Conservation (phyloP, 202 grass and related monocot genomes). For the Hordeum pubiflorum region DNA sequence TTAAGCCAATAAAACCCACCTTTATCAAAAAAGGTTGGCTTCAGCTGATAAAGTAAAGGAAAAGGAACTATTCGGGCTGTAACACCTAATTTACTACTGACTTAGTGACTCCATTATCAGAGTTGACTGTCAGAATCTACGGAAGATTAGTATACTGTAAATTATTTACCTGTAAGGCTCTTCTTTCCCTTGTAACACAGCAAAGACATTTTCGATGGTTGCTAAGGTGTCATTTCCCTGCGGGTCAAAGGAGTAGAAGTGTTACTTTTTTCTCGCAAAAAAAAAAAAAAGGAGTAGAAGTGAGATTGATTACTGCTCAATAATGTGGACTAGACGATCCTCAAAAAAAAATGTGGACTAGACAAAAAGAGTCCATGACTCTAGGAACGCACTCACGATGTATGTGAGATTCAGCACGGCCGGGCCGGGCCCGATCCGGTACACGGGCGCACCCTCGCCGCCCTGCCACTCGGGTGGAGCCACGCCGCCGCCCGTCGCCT, state of each 20-base stretch:
- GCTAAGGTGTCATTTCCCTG: slow-evolving; percentile 60
- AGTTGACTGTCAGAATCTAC: neutral
- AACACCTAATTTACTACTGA: neutral
- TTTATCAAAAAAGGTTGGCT: too few species aligned
- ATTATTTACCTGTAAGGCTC: slow-evolving; percentile 53
- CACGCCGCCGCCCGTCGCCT: slow-evolving; percentile 38
- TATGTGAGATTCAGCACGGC: slow-evolving; percentile 59
- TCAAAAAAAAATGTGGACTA: neutral
- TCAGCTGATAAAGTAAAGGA: neutral
- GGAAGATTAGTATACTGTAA: neutral
- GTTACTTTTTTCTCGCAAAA: too few species aligned
- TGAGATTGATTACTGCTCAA: too few species aligned
- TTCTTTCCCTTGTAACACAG: slow-evolving; percentile 59
- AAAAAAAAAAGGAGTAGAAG: too few species aligned
- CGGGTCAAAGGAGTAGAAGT: neutral
- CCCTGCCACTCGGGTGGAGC: slow-evolving; percentile 65
- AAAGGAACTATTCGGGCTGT: too few species aligned
- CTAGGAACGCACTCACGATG: slow-evolving; percentile 28
- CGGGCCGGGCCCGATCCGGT: slow-evolving; percentile 54
- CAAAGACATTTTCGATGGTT: slow-evolving; percentile 63
- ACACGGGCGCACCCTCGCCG: slow-evolving; percentile 36
- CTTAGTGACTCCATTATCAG: neutral
- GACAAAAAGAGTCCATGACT: neutral
- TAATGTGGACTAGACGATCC: too few species aligned
- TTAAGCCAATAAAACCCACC: too few species aligned